Evolutionary conservation across 495 filamentous ascomycete genomes (phyloP).

Genomic region (Xylaria cubensis): DNA sequence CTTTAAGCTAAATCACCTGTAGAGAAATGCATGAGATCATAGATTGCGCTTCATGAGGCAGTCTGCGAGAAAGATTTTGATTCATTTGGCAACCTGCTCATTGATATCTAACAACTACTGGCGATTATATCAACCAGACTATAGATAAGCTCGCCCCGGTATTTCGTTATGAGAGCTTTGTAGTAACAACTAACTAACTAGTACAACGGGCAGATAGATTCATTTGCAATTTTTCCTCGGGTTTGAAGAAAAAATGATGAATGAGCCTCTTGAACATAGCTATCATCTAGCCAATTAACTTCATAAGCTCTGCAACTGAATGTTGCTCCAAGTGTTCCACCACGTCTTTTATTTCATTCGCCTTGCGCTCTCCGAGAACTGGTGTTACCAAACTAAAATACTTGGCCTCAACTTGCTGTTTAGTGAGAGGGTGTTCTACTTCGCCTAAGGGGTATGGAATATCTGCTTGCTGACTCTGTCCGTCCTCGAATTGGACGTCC

Average conservation of each 20-base stretch:
- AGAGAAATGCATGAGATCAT: too few relatives aligned
- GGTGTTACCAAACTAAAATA: constrained; percentile 6
- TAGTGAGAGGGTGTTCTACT: not conserved
- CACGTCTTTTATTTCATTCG: not conserved
- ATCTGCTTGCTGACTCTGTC: not conserved
- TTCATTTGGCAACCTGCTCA: too few relatives aligned
- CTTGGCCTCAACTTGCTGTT: not conserved
- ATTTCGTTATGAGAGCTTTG: too few relatives aligned
- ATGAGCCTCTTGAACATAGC: not conserved
- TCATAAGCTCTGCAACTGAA: not conserved
- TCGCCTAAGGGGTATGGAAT: not conserved
- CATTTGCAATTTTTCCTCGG: too few relatives aligned
- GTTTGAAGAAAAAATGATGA: not conserved
- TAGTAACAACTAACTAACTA: too few relatives aligned
- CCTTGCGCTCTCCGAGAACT: not conserved
- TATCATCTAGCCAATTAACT: not conserved
- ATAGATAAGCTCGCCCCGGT: too few relatives aligned
- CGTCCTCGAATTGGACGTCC: not conserved
- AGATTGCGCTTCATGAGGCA: too few relatives aligned
- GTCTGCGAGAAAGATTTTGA: too few relatives aligned
- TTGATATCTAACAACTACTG: too few relatives aligned
- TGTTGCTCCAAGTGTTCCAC: not conserved
- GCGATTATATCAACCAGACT: too few relatives aligned
- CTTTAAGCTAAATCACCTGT: too few relatives aligned
- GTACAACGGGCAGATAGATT: too few relatives aligned